Evolutionary conservation across 2,329 filamentous ascomycete species (phyloP), one percentile per base, ranked within the genome.

Genomic region (Teratosphaeria destructans): DNA sequence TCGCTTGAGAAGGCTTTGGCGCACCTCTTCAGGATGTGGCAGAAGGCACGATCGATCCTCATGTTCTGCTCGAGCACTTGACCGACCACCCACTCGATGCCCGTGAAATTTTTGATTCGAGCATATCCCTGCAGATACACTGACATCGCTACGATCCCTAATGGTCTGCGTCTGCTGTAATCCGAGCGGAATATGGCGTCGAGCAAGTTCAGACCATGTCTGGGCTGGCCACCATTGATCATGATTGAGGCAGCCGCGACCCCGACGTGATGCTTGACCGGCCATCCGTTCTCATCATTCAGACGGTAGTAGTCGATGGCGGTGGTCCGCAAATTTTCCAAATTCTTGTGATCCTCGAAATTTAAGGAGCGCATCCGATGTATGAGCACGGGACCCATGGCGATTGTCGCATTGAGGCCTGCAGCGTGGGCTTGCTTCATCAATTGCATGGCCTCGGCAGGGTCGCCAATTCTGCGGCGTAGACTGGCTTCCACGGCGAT

Each of bases 81-180:
- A 0, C 62, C 37, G 19, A 73, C 57, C 3, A 66, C 63, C 69
- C 68, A 72, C 37, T 63, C 37, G 37, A 72, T 62, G 37, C 71
- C 71, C 2, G 32, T 14, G 29, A 61, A 19, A 47, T 65, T 56
- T 26, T 47, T 49, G 10, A 67, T 34, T 10, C 60, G 61, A 23
- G 59, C 61, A 59, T 70, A 72, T 35, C 65, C 71, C 54, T 69
- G 62, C 16, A 74, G 52, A 47, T 67, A 70, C 16, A 73, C 66
- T 2, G 67, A 68, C 66, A 73, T 67, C 35, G 66, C 66, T 8
- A 62, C 65, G 52, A 71, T 68, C 55, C 71, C 66, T 23, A 72
- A 58, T 1, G 66, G 64, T 10, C 59, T 57, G 27, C 64, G 32
- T 1, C 59, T 19, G 12, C 62, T 61, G 64, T 64, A 69, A 7